A percentile compares a stretch with the other conserved stretches of the same genome.
Evolutionary conservation across 108 stramenopile genomes (phyloP).

Genomic region (Chaetoceros tenuissimus): DNA sequence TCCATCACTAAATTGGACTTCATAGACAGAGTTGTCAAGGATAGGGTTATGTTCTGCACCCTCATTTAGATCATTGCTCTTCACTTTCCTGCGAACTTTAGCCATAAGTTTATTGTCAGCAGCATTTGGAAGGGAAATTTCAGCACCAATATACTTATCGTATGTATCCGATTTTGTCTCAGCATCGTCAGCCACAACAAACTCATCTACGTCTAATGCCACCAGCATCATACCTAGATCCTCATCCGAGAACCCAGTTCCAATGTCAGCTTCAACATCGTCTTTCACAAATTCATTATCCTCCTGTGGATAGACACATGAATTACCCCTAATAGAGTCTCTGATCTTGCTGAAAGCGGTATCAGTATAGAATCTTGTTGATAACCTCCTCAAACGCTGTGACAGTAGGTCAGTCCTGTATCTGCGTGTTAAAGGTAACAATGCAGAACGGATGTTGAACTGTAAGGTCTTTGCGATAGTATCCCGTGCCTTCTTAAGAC

Average conservation of each 20-base stretch:
- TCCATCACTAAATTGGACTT: conserved; percentile 15
- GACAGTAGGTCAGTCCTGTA: conserved; percentile 8
- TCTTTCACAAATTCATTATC: too few relatives aligned
- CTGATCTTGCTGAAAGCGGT: too few relatives aligned
- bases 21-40: conserved; percentile 10
- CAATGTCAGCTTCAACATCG: too few relatives aligned
- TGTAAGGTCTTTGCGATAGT: conserved; percentile 4
- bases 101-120: not conserved
- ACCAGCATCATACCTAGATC: too few relatives aligned
- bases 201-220: not conserved
- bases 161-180: not conserved
- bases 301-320: too few relatives aligned
- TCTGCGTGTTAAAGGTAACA: conserved; percentile 12
- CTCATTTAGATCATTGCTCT: not conserved
- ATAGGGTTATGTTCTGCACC: conserved; percentile 5
- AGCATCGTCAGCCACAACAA: conserved; percentile 2
- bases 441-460: conserved; percentile 8
- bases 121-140: not conserved
- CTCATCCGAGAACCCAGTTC: too few relatives aligned
- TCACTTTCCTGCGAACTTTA: not conserved
- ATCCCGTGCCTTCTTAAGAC: conserved; percentile 3
- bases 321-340: conserved; percentile 5
- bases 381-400: too few relatives aligned
- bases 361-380: too few relatives aligned
- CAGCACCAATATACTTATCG: not conserved